These are phyloP conservation scores for Ascochyta viciae-villosae DNA, from an alignment of 2,329 filamentous ascomycete genomes.

Conservation along the genomic window DNA sequence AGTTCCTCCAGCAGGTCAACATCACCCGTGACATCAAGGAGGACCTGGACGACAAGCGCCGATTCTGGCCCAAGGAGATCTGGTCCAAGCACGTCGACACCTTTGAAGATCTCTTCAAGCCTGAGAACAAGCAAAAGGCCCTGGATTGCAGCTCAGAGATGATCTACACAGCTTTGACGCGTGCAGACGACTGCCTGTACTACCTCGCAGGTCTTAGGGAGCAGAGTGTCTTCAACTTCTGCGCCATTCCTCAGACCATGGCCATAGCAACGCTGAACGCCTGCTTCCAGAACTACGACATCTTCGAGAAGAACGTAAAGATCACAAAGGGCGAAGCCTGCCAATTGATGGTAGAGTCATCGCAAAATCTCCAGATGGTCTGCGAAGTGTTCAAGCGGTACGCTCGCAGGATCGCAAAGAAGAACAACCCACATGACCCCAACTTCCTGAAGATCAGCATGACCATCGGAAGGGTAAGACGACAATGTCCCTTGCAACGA, in stretches of 20 bases:
- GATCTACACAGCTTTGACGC: slow-evolving; percentile 86
- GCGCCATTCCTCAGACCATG: slow-evolving; percentile 96
- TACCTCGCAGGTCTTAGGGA: slow-evolving; percentile 95
- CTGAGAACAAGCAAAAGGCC: slow-evolving; percentile 77
- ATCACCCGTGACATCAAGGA: slow-evolving; percentile 96
- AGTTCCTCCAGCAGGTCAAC: slow-evolving; percentile 98
- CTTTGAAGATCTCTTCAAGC: slow-evolving; percentile 89
- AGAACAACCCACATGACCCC: slow-evolving; percentile 92
- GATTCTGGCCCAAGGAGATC: slow-evolving; percentile 95
- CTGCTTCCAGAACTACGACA: slow-evolving; percentile 86
- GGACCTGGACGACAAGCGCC: slow-evolving; percentile 83
- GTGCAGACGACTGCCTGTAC: slow-evolving; percentile 93
- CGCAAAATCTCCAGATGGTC: slow-evolving; percentile 83
- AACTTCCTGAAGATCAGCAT: slow-evolving; percentile 92
- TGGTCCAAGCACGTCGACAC: slow-evolving; percentile 94
- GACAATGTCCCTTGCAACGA: neutral
- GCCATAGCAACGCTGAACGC: slow-evolving; percentile 93
- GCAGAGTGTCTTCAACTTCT: slow-evolving; percentile 99
- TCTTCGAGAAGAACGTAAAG: slow-evolving; percentile 90
- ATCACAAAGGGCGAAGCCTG: slow-evolving; percentile 96
- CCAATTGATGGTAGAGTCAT: slow-evolving; percentile 87
- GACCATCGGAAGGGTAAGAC: slow-evolving; percentile 79
- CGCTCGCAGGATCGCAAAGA: slow-evolving; percentile 81
- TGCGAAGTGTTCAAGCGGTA: slow-evolving; percentile 85
- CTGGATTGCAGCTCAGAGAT: slow-evolving; percentile 90